A percentile compares a stretch with the other conserved stretches of the same genome.
phyloP scores from a whole-genome alignment of 805 yeast species.

The Starmerella ratchasimensis region DNA sequence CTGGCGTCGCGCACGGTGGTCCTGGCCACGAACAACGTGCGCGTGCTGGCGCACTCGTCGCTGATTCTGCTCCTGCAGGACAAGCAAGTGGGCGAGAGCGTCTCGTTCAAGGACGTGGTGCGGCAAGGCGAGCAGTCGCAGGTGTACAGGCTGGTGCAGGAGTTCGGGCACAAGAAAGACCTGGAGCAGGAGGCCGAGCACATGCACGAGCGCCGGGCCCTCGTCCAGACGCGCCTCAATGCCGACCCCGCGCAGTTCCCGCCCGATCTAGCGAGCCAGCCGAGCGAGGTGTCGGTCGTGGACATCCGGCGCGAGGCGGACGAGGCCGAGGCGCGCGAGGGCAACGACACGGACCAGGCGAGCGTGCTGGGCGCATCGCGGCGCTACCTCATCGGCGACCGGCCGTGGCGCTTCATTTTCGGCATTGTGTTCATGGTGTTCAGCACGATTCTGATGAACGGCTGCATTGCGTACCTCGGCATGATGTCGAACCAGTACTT shows the following conservation, averaged over 20 bases:
- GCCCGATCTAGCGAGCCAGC: constrained; percentile 4
- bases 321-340: constrained; percentile 23
- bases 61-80: constrained; percentile 50
- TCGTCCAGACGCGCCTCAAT: constrained; percentile 27
- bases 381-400: constrained; percentile 14
- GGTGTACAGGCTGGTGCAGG: constrained; percentile 18
- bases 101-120: constrained; percentile 44
- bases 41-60: constrained; percentile 61
- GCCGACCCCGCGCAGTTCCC: constrained; percentile 10
- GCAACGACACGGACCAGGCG: constrained; percentile 6
- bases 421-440: constrained; percentile 29
- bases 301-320: constrained; percentile 18
- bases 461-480: constrained; percentile 17
- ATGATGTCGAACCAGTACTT: constrained; percentile 14
- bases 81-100: constrained; percentile 34
- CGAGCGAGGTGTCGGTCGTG: constrained; percentile 4
- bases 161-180: constrained; percentile 57
- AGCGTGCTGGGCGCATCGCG: constrained; percentile 17
- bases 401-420: background rate
- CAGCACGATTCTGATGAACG: constrained; percentile 18
- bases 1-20: constrained; percentile 56
- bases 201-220: constrained; percentile 54
- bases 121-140: constrained; percentile 17
- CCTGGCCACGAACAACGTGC: constrained; percentile 69
- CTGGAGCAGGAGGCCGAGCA: constrained; percentile 61